These are phyloP conservation scores for Corniculantispora saksenae DNA, from an alignment of 2,329 filamentous ascomycete species.

Conservation along the genomic window DNA sequence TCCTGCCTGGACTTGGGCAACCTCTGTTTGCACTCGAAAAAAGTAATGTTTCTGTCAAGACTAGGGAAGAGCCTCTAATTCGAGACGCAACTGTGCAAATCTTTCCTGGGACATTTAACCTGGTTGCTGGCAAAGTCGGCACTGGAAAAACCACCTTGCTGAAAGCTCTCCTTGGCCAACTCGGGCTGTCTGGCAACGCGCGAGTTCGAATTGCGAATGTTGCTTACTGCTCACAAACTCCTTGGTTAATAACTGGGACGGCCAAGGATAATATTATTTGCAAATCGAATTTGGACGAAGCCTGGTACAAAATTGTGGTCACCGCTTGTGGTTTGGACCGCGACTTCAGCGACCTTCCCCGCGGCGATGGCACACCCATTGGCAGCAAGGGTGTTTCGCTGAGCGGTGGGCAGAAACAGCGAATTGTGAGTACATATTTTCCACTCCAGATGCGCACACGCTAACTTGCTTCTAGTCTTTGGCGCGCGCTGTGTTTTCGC, in stretches of 20 bases:
- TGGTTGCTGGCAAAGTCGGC: slow-evolving; percentile 27
- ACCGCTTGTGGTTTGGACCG: slow-evolving; percentile 23
- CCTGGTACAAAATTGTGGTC: slow-evolving; percentile 26
- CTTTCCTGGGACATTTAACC: slow-evolving; percentile 20
- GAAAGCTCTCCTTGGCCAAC: slow-evolving; percentile 24
- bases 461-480: slow-evolving; percentile 60
- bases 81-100: slow-evolving; percentile 21
- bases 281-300: slow-evolving; percentile 14
- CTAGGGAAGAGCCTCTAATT: neutral
- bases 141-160: slow-evolving; percentile 27
- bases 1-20: neutral
- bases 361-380: slow-evolving; percentile 25
- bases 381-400: slow-evolving; percentile 27
- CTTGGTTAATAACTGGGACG: slow-evolving; percentile 27
- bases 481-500: slow-evolving; percentile 28
- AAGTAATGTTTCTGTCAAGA: slow-evolving; percentile 16
- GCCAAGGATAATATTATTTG: slow-evolving; percentile 28
- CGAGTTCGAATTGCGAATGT: slow-evolving; percentile 16
- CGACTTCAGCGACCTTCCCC: slow-evolving; percentile 24
- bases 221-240: slow-evolving; percentile 27
- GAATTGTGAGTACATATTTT: slow-evolving; percentile 20
- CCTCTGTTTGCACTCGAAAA: neutral
- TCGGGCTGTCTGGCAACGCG: slow-evolving; percentile 18
- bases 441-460: neutral
- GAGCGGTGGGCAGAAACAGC: slow-evolving; percentile 30